Evolutionary conservation across 176 grass and related monocot genomes (phyloP).

Genomic region (barley (Hordeum vulgare)): DNA sequence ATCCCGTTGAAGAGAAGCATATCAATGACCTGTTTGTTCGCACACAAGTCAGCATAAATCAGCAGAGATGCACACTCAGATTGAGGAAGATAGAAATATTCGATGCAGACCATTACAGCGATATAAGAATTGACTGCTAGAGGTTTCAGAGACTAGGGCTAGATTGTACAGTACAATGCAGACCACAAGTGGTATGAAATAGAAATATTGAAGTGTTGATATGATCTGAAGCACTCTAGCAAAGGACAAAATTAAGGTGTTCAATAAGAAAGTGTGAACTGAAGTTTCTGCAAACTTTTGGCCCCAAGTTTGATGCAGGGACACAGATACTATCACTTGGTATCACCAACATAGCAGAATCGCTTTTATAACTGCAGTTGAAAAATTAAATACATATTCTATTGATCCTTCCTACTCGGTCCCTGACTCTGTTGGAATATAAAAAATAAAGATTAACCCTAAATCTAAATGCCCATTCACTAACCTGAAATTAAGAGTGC

Average conservation of each 20-base stretch:
- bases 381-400: not conserved
- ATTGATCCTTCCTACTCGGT: not conserved
- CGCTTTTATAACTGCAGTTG: not conserved
- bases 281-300: not conserved
- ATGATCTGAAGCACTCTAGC: not conserved
- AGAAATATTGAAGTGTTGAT: not conserved
- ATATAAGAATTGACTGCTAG: not conserved
- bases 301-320: not conserved
- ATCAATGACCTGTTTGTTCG: constrained; percentile 69
- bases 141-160: not conserved
- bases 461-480: not conserved
- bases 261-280: not conserved
- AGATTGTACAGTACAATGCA: not conserved
- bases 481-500: not conserved
- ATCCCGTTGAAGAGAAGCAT: constrained; percentile 84
- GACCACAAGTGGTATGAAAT: not conserved
- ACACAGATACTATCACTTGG: not conserved
- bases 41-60: not conserved
- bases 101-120: not conserved
- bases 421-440: not conserved
- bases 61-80: not conserved
- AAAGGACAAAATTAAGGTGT: not conserved
- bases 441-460: not conserved
- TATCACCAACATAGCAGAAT: not conserved
- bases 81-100: not conserved